A percentile compares a stretch with the other conserved stretches of the same genome.
Conservation (phyloP, 352 stramenopile genomes). For the Pythium apleroticum region DNA sequence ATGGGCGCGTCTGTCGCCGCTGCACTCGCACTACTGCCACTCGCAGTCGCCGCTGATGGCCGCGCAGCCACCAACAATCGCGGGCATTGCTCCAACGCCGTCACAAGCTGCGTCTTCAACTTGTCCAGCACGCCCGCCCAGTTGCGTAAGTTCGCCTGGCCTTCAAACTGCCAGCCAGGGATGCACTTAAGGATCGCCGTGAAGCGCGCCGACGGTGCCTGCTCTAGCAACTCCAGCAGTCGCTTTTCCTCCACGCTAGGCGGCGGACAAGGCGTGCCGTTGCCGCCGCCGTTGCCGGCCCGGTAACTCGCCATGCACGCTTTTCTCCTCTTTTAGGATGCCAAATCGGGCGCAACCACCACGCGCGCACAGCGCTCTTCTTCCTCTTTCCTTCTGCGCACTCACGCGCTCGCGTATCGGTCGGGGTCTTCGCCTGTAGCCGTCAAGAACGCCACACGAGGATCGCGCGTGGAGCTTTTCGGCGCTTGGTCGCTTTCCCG, state of each 20-base stretch:
- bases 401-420: neutral
- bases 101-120: slow-evolving; percentile 47
- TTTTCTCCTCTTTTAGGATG: neutral
- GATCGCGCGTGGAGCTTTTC: neutral
- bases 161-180: slow-evolving; percentile 78
- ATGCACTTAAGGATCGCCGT: slow-evolving; percentile 63
- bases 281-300: slow-evolving; percentile 3
- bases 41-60: neutral
- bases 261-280: slow-evolving; percentile 22
- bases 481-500: slow-evolving; percentile 1
- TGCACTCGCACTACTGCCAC: slow-evolving; percentile 1
- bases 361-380: neutral
- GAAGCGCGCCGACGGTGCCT: slow-evolving; percentile 44
- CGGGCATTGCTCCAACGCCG: slow-evolving; percentile 42
- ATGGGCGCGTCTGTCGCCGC: slow-evolving; percentile 14
- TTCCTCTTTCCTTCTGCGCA: neutral
- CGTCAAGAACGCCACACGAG: neutral
- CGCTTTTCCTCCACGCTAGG: slow-evolving; percentile 53
- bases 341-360: neutral
- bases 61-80: slow-evolving; percentile 40
- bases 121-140: slow-evolving; percentile 63
- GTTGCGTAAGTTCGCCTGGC: slow-evolving; percentile 72
- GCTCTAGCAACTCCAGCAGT: slow-evolving; percentile 63
- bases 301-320: slow-evolving; percentile 11
- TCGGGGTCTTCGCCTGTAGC: slow-evolving; percentile 1